Conservation (phyloP, 73 alveolate genomes). For the Durusdinium trenchii region DNA sequence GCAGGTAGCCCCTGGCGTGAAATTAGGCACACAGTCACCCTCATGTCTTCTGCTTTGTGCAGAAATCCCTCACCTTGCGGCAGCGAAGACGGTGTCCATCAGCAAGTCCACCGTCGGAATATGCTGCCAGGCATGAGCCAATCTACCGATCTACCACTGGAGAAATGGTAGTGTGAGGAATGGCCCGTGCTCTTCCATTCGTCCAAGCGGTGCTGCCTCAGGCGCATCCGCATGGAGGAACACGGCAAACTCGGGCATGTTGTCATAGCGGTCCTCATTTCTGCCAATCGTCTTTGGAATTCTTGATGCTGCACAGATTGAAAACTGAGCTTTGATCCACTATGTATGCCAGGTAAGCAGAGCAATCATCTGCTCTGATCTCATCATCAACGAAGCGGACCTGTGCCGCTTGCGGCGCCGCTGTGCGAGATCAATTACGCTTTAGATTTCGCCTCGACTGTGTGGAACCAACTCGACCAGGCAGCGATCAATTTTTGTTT, state of each 20-base stretch:
- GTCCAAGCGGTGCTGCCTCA: slow-evolving; percentile 14
- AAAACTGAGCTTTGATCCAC: slow-evolving; percentile 23
- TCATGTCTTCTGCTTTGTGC: background rate
- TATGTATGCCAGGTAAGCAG: slow-evolving; percentile 80
- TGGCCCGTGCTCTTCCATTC: background rate
- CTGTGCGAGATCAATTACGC: background rate
- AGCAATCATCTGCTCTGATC: slow-evolving; percentile 84
- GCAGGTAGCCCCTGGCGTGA: slow-evolving; percentile 77
- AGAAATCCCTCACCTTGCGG: slow-evolving; percentile 12
- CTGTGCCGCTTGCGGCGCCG: background rate
- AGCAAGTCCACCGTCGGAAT: slow-evolving; percentile 83
- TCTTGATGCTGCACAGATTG: background rate
- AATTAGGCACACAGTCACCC: background rate
- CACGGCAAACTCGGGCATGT: slow-evolving; percentile 78
- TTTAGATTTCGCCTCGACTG: slow-evolving; percentile 10
- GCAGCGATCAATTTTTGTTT: background rate
- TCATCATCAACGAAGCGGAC: slow-evolving; percentile 83
- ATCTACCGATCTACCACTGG: background rate
- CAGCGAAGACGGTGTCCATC: slow-evolving; percentile 93
- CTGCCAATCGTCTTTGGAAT: background rate
- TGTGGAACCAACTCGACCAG: slow-evolving; percentile 72
- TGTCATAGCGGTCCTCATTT: slow-evolving; percentile 45
- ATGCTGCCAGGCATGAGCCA: slow-evolving; percentile 26
- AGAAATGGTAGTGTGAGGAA: background rate
- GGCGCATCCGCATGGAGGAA: slow-evolving; percentile 95